These are phyloP conservation scores for Beauveria brongniartii DNA, from an alignment of 2,329 filamentous ascomycete species.

Conservation along the genomic window DNA sequence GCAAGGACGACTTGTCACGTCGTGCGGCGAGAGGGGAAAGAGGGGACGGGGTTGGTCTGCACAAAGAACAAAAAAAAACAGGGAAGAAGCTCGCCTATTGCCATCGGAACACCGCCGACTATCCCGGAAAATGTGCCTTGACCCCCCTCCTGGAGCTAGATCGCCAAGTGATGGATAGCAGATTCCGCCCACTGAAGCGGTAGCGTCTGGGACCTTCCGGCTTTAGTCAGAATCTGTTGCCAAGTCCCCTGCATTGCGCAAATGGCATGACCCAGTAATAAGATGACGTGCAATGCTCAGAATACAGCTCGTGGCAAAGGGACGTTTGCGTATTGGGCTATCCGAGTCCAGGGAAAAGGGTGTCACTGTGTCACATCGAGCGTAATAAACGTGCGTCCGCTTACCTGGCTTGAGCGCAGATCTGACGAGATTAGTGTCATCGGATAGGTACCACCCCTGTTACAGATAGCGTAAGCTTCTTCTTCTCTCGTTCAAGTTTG, in stretches of 20 bases:
- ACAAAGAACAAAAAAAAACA: no score
- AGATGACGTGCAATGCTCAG: background rate
- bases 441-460: background rate
- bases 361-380: background rate
- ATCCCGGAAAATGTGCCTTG: background rate
- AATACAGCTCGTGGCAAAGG: background rate
- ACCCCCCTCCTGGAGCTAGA: background rate
- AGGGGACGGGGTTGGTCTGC: no score
- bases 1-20: no score
- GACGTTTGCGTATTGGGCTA: background rate
- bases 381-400: constrained; percentile 5
- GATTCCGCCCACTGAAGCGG: background rate
- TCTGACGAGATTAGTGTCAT: constrained; percentile 7
- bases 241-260: background rate
- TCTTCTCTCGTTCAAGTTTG: background rate
- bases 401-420: constrained; percentile 9
- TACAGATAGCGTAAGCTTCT: constrained; percentile 7
- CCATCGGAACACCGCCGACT: no score
- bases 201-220: background rate
- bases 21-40: no score
- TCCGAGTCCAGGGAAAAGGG: background rate
- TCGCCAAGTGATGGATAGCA: constrained; percentile 2
- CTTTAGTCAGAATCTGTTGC: background rate
- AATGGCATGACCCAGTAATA: background rate
- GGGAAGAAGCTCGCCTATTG: no score